Base-by-base conservation (phyloP, 2,329 filamentous ascomycete species). In the Passalora sequoiae region DNA sequence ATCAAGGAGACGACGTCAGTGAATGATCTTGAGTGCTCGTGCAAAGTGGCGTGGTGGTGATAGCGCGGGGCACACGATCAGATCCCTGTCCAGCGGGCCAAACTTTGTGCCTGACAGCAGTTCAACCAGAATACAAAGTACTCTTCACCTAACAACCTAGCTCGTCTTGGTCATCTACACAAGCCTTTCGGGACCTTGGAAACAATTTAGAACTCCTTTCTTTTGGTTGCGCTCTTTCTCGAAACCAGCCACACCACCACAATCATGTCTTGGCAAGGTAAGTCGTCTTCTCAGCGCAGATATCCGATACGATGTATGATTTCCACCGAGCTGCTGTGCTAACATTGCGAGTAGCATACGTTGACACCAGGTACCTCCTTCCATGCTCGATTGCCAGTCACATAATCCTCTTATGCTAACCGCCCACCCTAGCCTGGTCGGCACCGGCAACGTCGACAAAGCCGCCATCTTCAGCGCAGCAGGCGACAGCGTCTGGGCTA, bases 381-480 rank as follows among this genome's bases (percentile, higher is more conserved):
- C 36, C 28, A 48, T 51, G 21, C 28, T 40, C 37, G 40, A 16
- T 31, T 1, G 22, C 21, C 16, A 15, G 30, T n/a, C 30, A 15
- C 24, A 32, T 33, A 24, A 44, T n/a, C 39, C 29, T 30, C 28
- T 29, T 21, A 46, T 44, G 35, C 62, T 51, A 43, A 50, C 33
- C 35, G 15, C 20, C 41, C 25, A 28, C 43, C 22, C 28, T 63
- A 94, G 88, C 78, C 80, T 95, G 60, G 78, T 94, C 62, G 83
- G 76, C 71, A 82, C 77, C 60, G 82, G 82, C 62, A 83, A 89
- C 66, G 70, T 94, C 63, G 84, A 92, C 73, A 83, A 88, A 73
- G 89, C 78, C 60, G 85, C 86, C 64, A 89, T 95, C 66, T 81
- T 92, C 74, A 89, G 84, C 69, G 72, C 70, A 54, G 84, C 84